phyloP scores from a whole-genome alignment of 2,329 filamentous ascomycete genomes.

The Xylariaceae sp. region DNA sequence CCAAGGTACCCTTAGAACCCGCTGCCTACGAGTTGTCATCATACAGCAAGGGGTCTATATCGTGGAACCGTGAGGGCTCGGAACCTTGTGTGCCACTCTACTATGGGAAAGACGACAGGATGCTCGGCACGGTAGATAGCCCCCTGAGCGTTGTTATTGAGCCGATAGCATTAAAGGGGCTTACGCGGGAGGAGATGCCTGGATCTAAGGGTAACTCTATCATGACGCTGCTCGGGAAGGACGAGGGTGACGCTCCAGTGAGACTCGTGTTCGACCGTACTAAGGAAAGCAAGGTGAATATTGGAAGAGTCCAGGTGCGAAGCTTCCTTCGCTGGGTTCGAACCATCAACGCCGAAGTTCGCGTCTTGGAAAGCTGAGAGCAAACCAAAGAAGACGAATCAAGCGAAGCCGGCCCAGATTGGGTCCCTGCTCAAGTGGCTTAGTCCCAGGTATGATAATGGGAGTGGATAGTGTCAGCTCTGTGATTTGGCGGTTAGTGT shows the following conservation, averaged over 20 bases:
- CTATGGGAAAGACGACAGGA: conserved; percentile 25
- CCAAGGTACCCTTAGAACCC: background rate
- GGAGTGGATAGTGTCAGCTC: background rate
- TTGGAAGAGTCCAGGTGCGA: conserved; percentile 34
- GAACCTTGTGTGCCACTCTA: conserved; percentile 29
- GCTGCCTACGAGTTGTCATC: conserved; percentile 33
- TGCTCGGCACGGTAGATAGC: conserved; percentile 15
- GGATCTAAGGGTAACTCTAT: conserved; percentile 25
- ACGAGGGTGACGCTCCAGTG: background rate
- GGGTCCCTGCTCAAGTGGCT: background rate
- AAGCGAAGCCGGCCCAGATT: background rate
- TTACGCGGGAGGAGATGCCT: conserved; percentile 25
- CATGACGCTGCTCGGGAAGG: conserved; percentile 20
- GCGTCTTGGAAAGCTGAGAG: conserved; percentile 20
- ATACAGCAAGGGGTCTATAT: conserved; percentile 26
- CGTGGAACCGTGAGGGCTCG: conserved; percentile 28
- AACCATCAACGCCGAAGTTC: conserved; percentile 24
- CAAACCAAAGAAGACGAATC: background rate
- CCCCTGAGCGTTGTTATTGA: conserved; percentile 29
- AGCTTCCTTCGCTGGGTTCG: conserved; percentile 37
- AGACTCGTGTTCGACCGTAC: conserved; percentile 35
- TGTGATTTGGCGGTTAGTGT: too few species aligned
- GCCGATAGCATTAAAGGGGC: conserved; percentile 24
- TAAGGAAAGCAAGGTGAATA: conserved; percentile 25
- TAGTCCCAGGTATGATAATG: background rate